Evolutionary conservation across 192 early-diverging fungal species (phyloP), one percentile per base, ranked within the genome.

Genomic region (Chytriomyces confervae): DNA sequence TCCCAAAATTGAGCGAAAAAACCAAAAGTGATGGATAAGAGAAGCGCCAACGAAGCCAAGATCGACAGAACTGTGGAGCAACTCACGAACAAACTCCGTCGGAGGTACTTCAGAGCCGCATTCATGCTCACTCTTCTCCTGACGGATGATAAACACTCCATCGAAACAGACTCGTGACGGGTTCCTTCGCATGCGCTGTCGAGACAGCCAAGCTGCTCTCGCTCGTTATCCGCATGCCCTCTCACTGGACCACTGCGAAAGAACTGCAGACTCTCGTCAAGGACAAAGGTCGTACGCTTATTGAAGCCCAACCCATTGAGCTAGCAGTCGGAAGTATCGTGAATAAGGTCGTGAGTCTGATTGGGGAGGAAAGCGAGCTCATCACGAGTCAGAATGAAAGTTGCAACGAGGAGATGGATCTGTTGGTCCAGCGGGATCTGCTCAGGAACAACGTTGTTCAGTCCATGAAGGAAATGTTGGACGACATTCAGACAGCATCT

Each of bases 311-410:
- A 77, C 94, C 95, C 7, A 92, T 83, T 83, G 97, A 97, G 80
- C 86, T 96, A 47, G 90, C 94, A 4, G 91, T 95, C 0, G 91
- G 91, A 16, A 97, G 96, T 84, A 95, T 95, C 47, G 89, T 93
- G 57, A 91, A 93, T 71, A 88, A 95, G 49, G 90, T 97, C 6
- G 79, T 97, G 53, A 88, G 91, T 66, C 83, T 96, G n/a, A 95
- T 97, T 76, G 87, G 89, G 47, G 95, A 97, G 75, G 89, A 88
- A 84, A 85, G 80, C 73, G 74, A 71, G 7, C 86, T 79, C 61
- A 16, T 82, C n/a, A 61, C 45, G 2, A 79, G 74, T 36, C 81
- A 80, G 66, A 83, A 72, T 46, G 48, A 81, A 62, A 50, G 72
- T 48, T 5, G 20, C 47, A 71, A n/a, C 1, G 16, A 24, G 11